Evolutionary conservation across 257 asterid species (phyloP), one percentile per base, ranked within the genome.

Genomic region (Solanum clarkiae): DNA sequence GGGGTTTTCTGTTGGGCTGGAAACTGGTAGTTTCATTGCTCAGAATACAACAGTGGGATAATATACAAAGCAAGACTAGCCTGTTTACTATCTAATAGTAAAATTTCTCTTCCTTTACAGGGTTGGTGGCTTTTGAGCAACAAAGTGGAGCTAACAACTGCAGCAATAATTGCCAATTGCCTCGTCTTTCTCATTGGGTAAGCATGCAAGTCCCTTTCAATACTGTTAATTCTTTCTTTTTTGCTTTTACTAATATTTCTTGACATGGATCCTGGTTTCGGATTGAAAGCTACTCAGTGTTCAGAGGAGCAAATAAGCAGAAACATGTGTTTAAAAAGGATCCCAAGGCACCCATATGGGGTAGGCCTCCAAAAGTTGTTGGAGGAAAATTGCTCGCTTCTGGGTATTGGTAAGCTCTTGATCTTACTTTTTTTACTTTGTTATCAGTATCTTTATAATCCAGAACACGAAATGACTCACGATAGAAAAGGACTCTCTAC

Each of bases 381-480:
- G 98, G 99, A 20, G 99, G 98, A 74, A 97, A 97, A 91, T 87
- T 97, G 90, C 98, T 97, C 47, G 99, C 97, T 91, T 97, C 99
- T 66, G 98, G 99, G 84, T 97, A 93, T 63, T 97, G 99, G 98
- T 97, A 93, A 75, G 93, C 86, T 80, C 74, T 66, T 26, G 51
- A 80, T 47, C 54, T 84, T 75, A 6, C 57, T 10, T 80, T 45
- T 80, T 9, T 55, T 40, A 26, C 18, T 80, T 17, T 81, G 26
- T 36, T 17, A 55, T 53, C 13, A 5, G 20, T 54, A 77, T 77
- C 82, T 15, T 8, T 47, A 15, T 51, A 47, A 26, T 77, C 63
- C 22, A 24, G 44, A 49, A 75, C 44, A 24, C 45, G 1, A 47
- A 74, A 75, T 47, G 81, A 75, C 44, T 74, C 18, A 16, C 14